Conservation (phyloP, 306 rosid genomes). For the Luffa acutangula region DNA sequence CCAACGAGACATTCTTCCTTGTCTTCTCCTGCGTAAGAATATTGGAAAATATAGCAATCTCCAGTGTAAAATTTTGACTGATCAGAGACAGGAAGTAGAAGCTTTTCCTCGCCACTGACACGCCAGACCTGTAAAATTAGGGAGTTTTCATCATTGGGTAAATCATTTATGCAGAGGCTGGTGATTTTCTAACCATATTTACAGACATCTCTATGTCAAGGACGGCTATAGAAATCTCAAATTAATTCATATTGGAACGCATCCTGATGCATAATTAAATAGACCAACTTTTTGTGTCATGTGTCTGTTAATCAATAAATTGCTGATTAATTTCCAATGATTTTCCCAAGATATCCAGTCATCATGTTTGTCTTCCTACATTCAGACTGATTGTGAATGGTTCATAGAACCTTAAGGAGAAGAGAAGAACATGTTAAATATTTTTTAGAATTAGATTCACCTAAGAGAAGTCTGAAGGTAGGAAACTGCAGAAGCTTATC, state of each 20-base stretch:
- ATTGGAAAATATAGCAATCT: conserved; percentile 83
- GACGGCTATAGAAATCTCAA: background rate
- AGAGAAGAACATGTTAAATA: background rate
- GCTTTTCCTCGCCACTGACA: conserved; percentile 71
- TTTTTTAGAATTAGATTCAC: background rate
- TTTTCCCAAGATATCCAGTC: background rate
- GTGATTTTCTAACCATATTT: background rate
- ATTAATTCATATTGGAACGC: background rate
- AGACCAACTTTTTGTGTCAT: background rate
- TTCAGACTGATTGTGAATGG: background rate
- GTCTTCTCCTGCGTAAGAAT: conserved; percentile 90
- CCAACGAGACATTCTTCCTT: conserved; percentile 74
- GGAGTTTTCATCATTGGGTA: conserved; percentile 19
- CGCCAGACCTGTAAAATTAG: conserved; percentile 73
- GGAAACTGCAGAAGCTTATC: background rate
- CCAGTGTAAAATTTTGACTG: conserved; percentile 85
- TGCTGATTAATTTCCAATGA: background rate
- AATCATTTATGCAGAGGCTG: background rate
- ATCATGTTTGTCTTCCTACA: background rate
- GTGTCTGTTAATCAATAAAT: background rate
- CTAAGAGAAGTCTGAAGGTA: background rate
- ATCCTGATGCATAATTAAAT: background rate
- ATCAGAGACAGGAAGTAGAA: conserved; percentile 60
- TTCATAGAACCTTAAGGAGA: background rate
- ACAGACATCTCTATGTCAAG: background rate